Base-by-base conservation (phyloP, 805 yeast species). In the Suhomyces emberorum region DNA sequence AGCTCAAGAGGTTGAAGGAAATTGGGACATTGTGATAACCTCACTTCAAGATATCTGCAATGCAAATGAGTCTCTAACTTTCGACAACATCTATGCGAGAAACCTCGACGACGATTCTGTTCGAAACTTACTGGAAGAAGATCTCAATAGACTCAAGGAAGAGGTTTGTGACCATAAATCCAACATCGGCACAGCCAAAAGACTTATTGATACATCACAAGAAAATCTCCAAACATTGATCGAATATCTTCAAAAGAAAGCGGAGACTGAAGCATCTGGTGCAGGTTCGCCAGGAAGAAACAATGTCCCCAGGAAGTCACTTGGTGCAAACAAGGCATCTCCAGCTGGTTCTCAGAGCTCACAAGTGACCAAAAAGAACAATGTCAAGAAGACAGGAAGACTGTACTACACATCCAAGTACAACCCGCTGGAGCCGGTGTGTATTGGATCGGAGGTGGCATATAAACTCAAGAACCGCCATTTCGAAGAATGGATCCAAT, bases 401-500 rank as follows among this genome's bases (percentile, higher is more conserved):
- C 72, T 71, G 53, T 76, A 47, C 50, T 62, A 69, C 46, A 61
- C 61, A n/a, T 77, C 84, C 30, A 74, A 74, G 19, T 81, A 57
- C 55, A 81, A 81, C 49, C 77, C 82, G 1, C 67, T 70, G 18
- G 83, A 74, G 24, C 77, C 81, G 0, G 66, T 81, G 4, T 47
- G 54, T 2, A 63, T 83, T 1, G 89, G 91, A 1, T 76, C 93
- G 0, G 95, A 86, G 48, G 96, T 93, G 0, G 98, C 97, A 1
- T 91, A 82, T 64, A 81, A 82, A 54, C 74, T 88, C 16, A 73
- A 73, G 41, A 80, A 76, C 49, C 71, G 83, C 26, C 83, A 81
- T 31, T 71, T 77, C n/a, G 89, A 83, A 33, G 98, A 91, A 55
- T 93, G 98, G 98, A 88, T 93, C 48, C 96, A 87, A 57, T 93